phyloP scores from a whole-genome alignment of 1,139 yeast genomes.

The Yamadazyma pseudoaaseri region DNA sequence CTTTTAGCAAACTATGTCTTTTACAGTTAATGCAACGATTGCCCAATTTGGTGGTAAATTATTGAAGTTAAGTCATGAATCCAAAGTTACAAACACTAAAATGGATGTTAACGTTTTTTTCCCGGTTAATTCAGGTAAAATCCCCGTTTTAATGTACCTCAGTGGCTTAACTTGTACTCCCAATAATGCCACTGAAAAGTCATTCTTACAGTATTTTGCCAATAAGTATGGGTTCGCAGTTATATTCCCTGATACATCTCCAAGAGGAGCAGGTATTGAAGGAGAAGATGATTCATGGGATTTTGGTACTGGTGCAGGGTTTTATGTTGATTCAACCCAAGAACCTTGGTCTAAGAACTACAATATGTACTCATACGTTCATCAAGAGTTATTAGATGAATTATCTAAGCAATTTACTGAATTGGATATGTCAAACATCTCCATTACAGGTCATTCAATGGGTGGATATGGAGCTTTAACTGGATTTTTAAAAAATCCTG shows the following conservation, averaged over 20 bases:
- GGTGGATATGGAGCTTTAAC: constrained; percentile 94
- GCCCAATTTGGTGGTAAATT: constrained; percentile 74
- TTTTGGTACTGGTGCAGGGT: constrained; percentile 95
- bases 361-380: constrained; percentile 83
- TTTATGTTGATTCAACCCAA: constrained; percentile 80
- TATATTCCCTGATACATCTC: constrained; percentile 95
- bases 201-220: constrained; percentile 82
- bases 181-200: constrained; percentile 92
- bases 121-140: constrained; percentile 48
- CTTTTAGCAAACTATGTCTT: constrained; percentile 35
- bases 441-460: constrained; percentile 96
- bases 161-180: constrained; percentile 96
- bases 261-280: constrained; percentile 80
- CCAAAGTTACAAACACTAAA: constrained; percentile 59
- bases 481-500: constrained; percentile 73
- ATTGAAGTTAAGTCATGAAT: constrained; percentile 71
- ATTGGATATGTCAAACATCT: constrained; percentile 57
- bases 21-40: constrained; percentile 57
- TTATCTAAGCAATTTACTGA: constrained; percentile 46
- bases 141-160: constrained; percentile 77
- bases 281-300: constrained; percentile 88
- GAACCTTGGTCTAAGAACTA: constrained; percentile 73
- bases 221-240: constrained; percentile 80
- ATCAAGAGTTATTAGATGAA: constrained; percentile 62
- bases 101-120: constrained; percentile 85